phyloP scores from a whole-genome alignment of 1,284 basidiomycete genomes.

The Coniferiporia weirii region DNA sequence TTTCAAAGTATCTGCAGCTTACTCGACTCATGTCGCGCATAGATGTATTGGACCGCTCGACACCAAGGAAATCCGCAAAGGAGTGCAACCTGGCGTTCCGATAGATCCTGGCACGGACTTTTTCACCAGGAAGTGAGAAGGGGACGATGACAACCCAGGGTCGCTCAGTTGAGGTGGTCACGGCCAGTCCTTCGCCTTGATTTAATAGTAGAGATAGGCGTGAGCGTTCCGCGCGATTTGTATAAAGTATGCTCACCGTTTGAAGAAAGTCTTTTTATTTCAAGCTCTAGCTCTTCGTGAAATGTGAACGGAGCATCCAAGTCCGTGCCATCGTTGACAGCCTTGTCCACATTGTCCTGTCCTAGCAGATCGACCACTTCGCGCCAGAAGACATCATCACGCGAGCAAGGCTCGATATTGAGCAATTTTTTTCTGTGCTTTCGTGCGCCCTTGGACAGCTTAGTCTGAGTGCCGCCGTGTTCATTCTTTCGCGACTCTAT shows the following conservation, averaged over 20 bases:
- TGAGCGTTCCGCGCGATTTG: not conserved
- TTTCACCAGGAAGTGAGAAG: conserved; percentile 80
- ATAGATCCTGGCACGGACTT: conserved; percentile 66
- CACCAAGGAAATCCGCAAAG: conserved; percentile 68
- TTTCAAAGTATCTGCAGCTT: conserved; percentile 82
- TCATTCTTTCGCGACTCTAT: not conserved
- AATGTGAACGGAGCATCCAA: conserved; percentile 56
- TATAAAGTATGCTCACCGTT: conserved; percentile 44
- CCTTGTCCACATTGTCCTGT: conserved; percentile 45
- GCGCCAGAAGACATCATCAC: conserved; percentile 70
- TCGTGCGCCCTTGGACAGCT: conserved; percentile 15
- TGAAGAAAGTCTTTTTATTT: conserved; percentile 58
- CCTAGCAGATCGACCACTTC: conserved; percentile 72
- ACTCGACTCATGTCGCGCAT: conserved; percentile 63
- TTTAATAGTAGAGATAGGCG: conserved; percentile 1
- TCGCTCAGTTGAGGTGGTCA: conserved; percentile 41
- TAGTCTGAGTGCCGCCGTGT: not conserved
- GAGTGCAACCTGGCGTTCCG: conserved; percentile 65
- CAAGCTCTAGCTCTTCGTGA: conserved; percentile 61
- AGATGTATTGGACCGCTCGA: conserved; percentile 59
- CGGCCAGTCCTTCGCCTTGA: conserved; percentile 66
- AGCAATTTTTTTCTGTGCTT: conserved; percentile 23
- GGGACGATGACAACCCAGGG: conserved; percentile 82
- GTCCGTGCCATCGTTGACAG: conserved; percentile 45
- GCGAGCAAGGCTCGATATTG: conserved; percentile 59